phyloP scores from a whole-genome alignment of 306 rosid species.

The Gillenia trifoliata region DNA sequence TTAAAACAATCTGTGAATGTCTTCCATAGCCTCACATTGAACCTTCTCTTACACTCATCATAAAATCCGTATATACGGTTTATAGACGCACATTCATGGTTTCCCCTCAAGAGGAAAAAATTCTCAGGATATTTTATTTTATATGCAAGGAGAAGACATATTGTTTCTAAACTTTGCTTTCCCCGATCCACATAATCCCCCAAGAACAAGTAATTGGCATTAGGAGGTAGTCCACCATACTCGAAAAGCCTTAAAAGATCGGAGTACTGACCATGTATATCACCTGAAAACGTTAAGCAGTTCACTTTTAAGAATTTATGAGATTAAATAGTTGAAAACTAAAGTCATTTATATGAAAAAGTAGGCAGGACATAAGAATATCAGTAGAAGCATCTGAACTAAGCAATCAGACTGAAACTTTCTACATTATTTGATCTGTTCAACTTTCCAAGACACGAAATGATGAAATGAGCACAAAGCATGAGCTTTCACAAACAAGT shows the following conservation, averaged over 20 bases:
- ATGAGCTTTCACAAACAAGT: neutral
- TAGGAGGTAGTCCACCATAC: constrained; percentile 92
- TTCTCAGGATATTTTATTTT: constrained; percentile 84
- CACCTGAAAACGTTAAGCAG: constrained; percentile 54
- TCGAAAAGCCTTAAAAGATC: constrained; percentile 95
- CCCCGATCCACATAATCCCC: constrained; percentile 99
- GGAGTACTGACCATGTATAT: constrained; percentile 90
- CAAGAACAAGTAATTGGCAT: constrained; percentile 85
- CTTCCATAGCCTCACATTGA: constrained; percentile 84
- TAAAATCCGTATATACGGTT: constrained; percentile 94
- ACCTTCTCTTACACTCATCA: constrained; percentile 97
- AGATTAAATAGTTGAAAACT: neutral
- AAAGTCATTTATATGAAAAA: neutral
- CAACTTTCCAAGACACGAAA: neutral
- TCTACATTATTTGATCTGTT: neutral
- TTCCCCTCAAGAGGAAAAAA: constrained; percentile 89
- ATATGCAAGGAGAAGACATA: constrained; percentile 91
- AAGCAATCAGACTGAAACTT: neutral
- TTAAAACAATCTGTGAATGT: constrained; percentile 83
- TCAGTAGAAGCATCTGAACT: neutral
- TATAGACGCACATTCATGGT: constrained; percentile 96
- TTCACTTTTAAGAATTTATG: neutral
- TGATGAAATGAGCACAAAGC: neutral
- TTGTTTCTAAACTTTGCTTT: constrained; percentile 89
- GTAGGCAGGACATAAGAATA: neutral